Base-by-base conservation (phyloP, 2,329 filamentous ascomycete species). In the Microcyclospora pomicola region DNA sequence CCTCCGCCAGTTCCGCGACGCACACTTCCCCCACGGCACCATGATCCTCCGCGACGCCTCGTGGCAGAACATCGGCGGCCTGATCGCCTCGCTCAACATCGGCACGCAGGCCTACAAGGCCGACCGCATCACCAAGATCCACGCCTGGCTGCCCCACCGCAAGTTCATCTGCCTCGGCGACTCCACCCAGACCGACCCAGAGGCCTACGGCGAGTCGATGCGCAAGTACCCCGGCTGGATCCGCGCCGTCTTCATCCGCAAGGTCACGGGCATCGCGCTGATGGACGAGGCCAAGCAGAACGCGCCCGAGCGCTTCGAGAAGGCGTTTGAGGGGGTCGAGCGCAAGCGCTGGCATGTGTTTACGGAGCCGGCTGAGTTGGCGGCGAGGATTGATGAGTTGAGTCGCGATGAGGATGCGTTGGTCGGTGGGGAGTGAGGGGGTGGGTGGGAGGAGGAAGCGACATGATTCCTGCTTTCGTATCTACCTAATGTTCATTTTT, bases 121-220 rank as follows among this genome's bases (percentile, higher is more conserved):
- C 9, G 73, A 79, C 40, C 76, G 81, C 13, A 85, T 94, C 59
- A 69, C 72, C 40, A 84, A 85, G 62, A 73, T 96, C 16, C 72
- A 85, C 48, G 60, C 62, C 1, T 91, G 82, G 82, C 68, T 95
- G 35, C 88, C 88, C 0, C 70, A 71, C 49, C 70, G 82, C 42
- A 82, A 80, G 50, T 79, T 93, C 62, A 74, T 96, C 44, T 79
- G 79, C 48, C 77, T 96, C 46, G 88, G 88, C 1, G 88, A 96
- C 60, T 88, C 80, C 30, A 95, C 87, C 0, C 88, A 95, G 60
- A 80, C 75, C 16, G 88, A 96, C 50, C 87, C 88, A 0, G 88
- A 96, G 57, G 75, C 83, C 0, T 96, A 95, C 54, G 87, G 79
- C 19, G 78, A 87, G 48, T 76, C 84, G 60, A 86, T 71, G 59